Base-by-base conservation (phyloP, 371 early-diverging fungal species). In the Entomophthora muscae region DNA sequence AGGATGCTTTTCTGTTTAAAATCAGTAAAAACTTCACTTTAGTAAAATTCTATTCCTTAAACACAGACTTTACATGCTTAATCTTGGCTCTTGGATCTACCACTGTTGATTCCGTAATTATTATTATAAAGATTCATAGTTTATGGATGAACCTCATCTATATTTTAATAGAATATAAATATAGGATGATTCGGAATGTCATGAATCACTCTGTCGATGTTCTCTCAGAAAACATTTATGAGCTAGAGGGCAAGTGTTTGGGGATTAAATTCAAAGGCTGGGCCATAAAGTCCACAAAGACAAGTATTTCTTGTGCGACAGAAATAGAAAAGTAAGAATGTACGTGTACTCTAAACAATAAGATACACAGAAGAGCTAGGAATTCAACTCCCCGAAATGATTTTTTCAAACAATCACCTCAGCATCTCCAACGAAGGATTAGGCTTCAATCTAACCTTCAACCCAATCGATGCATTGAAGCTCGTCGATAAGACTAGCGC, bases 311-410 rank as follows among this genome's bases (percentile, higher is more conserved):
- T 17, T 58, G 28, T 58, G 31, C 21, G 3, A 10, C 5, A 21
- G 59, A 58, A 27, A 58, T 58, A 28, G 59, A 58, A 21, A 13
- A 22, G 59, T 58, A 58, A 58, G 31, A 22, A 30, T 21, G 26
- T 61, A 51, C 7, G n/a, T 33, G 7, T 22, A 32, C 10, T 21
- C 13, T 22, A 32, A 42, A 24, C 7, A 61, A 10, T 24, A 32
- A 61, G 61, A 2, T 13, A 32, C 22, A 33, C 42, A 24, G 42
- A 61, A 23, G 77, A 76, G 12, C 71, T 89, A 57, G 81, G 81
- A 0, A 77, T 91, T 61, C 88, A n/a, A 87, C 77, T 86, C 22
- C 93, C 95, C n/a, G 92, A 92, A 72, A 93, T 93, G 95, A 84
- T 90, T 33, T 95, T 95, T 82, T 92, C 93, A 42, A 82, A 84